phyloP scores from a whole-genome alignment of 192 early-diverging fungal species.

The Entomortierella beljakovae region DNA sequence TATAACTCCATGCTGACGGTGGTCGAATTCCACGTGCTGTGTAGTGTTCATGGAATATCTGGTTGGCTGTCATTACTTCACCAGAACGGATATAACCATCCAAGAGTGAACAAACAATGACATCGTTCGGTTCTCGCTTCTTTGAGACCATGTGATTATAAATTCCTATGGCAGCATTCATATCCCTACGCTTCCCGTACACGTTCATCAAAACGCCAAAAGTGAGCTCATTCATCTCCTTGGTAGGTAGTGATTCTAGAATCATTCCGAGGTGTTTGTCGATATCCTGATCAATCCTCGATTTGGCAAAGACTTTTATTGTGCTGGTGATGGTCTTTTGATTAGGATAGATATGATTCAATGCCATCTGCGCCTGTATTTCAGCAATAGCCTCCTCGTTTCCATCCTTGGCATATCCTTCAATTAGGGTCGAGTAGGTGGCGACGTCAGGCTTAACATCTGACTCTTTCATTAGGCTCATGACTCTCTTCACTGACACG shows the following conservation, averaged over 20 bases:
- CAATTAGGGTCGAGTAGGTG: slow-evolving; percentile 49
- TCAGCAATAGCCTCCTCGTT: slow-evolving; percentile 41
- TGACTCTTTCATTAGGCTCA: slow-evolving; percentile 24
- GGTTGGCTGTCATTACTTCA: slow-evolving; percentile 22
- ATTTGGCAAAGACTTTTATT: slow-evolving; percentile 40
- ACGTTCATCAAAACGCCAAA: slow-evolving; percentile 50
- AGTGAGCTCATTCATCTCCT: slow-evolving; percentile 42
- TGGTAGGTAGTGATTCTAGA: slow-evolving; percentile 21
- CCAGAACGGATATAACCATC: slow-evolving; percentile 35
- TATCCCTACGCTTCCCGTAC: slow-evolving; percentile 46
- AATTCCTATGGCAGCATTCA: slow-evolving; percentile 27
- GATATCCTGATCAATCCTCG: slow-evolving; percentile 19
- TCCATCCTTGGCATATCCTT: slow-evolving; percentile 35
- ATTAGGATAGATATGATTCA: slow-evolving; percentile 33
- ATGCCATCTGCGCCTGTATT: slow-evolving; percentile 41
- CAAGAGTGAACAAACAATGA: slow-evolving; percentile 36
- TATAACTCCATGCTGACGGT: slow-evolving; percentile 28
- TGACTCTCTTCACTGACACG: slow-evolving; percentile 11
- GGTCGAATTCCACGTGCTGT: slow-evolving; percentile 16
- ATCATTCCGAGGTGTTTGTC: slow-evolving; percentile 21
- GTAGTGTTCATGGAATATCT: slow-evolving; percentile 46
- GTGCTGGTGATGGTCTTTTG: slow-evolving; percentile 43
- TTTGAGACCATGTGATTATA: slow-evolving; percentile 34
- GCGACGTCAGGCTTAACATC: slow-evolving; percentile 33
- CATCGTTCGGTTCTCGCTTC: slow-evolving; percentile 24